Conservation (phyloP, 2,329 filamentous ascomycete genomes). For the Diplodia seriata region DNA sequence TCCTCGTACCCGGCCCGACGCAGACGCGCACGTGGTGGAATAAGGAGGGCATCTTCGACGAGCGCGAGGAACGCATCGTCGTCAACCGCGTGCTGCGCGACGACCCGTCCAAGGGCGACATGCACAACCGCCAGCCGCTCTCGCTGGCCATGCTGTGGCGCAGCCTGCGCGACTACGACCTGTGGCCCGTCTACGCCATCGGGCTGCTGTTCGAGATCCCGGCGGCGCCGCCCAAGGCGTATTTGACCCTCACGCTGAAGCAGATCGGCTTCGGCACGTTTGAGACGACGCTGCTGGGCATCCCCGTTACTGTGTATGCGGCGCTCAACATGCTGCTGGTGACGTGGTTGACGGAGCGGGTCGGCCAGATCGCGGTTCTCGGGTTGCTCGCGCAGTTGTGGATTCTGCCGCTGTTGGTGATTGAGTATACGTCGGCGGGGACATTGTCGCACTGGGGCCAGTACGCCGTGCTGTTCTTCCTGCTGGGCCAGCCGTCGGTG, state of each 20-base stretch:
- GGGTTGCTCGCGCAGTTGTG: constrained; percentile 50
- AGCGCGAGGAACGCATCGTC: constrained; percentile 73
- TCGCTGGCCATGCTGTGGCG: constrained; percentile 57
- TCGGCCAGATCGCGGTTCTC: constrained; percentile 61
- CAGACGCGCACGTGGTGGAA: constrained; percentile 68
- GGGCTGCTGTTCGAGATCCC: constrained; percentile 49
- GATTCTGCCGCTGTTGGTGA: constrained; percentile 48
- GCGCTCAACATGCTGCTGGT: constrained; percentile 58
- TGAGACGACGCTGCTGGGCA: constrained; percentile 48
- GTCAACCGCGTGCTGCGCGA: constrained; percentile 67
- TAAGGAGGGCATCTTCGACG: constrained; percentile 70
- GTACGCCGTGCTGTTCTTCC: constrained; percentile 48
- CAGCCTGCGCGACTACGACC: constrained; percentile 61
- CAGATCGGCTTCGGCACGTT: constrained; percentile 48
- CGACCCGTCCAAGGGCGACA: constrained; percentile 64
- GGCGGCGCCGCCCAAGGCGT: constrained; percentile 41
- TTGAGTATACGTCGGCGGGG: constrained; percentile 43
- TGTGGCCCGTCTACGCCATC: constrained; percentile 55
- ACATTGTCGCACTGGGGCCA: constrained; percentile 48
- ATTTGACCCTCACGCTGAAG: constrained; percentile 47
- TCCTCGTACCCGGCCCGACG: constrained; percentile 60
- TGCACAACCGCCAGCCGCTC: constrained; percentile 66
- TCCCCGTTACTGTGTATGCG: constrained; percentile 56
- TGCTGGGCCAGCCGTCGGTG: constrained; percentile 53
- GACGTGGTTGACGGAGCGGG: constrained; percentile 58